These are phyloP conservation scores for Schizothecium vesticola DNA, from an alignment of 495 filamentous ascomycete genomes.

Conservation along the genomic window DNA sequence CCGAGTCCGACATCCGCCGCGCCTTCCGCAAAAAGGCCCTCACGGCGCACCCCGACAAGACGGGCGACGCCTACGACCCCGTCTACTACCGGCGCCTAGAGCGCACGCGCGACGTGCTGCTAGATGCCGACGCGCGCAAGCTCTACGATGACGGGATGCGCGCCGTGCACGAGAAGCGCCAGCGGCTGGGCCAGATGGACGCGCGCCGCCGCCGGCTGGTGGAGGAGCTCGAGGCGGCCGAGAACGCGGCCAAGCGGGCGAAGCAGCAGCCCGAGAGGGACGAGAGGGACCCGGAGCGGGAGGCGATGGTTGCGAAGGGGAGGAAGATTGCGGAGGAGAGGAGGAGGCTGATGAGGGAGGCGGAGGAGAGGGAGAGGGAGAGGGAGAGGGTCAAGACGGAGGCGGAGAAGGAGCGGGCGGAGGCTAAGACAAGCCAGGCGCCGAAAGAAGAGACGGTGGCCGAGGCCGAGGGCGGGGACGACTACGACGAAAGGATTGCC, in stretches of 20 bases:
- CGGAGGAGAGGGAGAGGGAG: conserved; percentile 34
- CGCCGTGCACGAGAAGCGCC: conserved; percentile 34
- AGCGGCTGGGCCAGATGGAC: conserved; percentile 22
- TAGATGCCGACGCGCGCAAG: conserved; percentile 32
- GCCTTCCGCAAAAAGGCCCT: conserved; percentile 42
- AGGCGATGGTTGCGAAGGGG: conserved; percentile 22
- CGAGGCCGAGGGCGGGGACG: conserved; percentile 5
- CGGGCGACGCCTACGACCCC: conserved; percentile 41
- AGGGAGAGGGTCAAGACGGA: conserved; percentile 17
- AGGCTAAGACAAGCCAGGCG: conserved; percentile 7
- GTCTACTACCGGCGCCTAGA: conserved; percentile 43
- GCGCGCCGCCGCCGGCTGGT: conserved; percentile 30
- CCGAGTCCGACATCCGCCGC: conserved; percentile 41
- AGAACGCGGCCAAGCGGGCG: conserved; percentile 27
- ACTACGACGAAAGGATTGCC: conserved; percentile 37
- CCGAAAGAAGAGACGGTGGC: conserved; percentile 5
- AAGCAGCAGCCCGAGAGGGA: conserved; percentile 5
- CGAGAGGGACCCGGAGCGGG: conserved; percentile 13
- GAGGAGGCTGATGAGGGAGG: conserved; percentile 33
- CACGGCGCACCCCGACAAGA: conserved; percentile 49
- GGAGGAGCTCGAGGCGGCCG: conserved; percentile 35
- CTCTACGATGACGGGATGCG: conserved; percentile 39
- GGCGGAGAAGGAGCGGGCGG: background rate
- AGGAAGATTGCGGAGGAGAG: conserved; percentile 31
- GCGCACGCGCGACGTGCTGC: conserved; percentile 41